Base-by-base conservation (phyloP, 768 basidiomycete species). In the Lactifluus volemus region DNA sequence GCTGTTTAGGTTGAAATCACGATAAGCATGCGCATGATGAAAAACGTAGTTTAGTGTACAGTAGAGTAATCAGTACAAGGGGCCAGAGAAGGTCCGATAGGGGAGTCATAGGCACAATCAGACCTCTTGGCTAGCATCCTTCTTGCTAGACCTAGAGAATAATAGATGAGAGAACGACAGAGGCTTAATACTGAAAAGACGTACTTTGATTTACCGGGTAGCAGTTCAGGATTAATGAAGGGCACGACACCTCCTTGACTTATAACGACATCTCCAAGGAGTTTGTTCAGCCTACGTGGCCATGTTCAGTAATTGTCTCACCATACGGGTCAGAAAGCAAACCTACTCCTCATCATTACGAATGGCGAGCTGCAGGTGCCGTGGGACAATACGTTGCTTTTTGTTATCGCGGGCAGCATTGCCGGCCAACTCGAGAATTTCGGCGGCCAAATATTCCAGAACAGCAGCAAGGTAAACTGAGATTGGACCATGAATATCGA, bases 331-430 rank as follows among this genome's bases (percentile, higher is more conserved):
- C 6, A 19, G 6, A 38, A 8, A 44, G 30, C 0, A 14, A 21
- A 53, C 58, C 21, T 19, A 59, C 58, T 59, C 58, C 10, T 59
- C 91, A 60, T 92, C 90, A 72, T 95, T 92, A 52, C 93, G 84
- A 75, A 96, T 92, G 64, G 92, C 93, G 65, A 95, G 84, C 73
- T 96, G 93, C 49, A 95, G 76, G 75, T 96, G 93, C 74, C 93
- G 87, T 53, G 93, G 93, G 36, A 94, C 89, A 71, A 95, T 95
- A 83, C 93, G 92, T 67, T 91, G 88, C 78, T 94, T 90, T 80
- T 91, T 92, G 80, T 92, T 92, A 76, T 88, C 89, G 58, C 89
- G 86, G 38, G 90, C 89, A 53, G 89, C 89, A 61, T 89, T 89
- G 49, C 92, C 92, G 63, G 92, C 92, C 45, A 95, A 79, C 77